Conservation (phyloP, 2,329 filamentous ascomycete genomes). For the Pleoardoris graminearum region DNA sequence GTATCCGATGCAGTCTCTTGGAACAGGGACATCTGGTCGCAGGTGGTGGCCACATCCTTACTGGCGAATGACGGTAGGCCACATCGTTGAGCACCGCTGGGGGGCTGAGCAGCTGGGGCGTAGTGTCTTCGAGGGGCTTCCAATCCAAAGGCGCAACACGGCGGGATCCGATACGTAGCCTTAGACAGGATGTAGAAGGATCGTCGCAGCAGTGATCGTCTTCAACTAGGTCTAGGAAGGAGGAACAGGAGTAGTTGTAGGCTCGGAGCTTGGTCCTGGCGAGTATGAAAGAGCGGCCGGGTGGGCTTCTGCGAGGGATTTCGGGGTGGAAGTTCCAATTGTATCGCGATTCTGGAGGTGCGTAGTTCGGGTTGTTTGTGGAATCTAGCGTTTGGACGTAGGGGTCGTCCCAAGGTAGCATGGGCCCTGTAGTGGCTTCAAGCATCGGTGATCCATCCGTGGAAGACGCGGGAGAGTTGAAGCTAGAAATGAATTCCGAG, state of each 20-base stretch:
- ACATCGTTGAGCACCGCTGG: constrained; percentile 17
- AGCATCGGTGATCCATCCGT: constrained; percentile 6
- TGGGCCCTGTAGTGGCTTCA: constrained; percentile 8
- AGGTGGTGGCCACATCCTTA: constrained; percentile 43
- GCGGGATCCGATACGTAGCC: constrained; percentile 57
- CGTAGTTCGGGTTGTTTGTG: constrained; percentile 45
- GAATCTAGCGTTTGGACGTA: constrained; percentile 31
- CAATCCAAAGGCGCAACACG: constrained; percentile 34
- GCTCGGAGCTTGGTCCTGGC: constrained; percentile 59
- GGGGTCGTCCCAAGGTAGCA: constrained; percentile 36
- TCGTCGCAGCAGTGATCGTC: constrained; percentile 47
- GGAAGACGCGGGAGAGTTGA: constrained; percentile 6
- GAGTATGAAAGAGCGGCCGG: constrained; percentile 53
- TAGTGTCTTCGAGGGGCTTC: constrained; percentile 7
- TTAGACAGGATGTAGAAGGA: constrained; percentile 46
- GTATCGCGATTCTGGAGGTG: constrained; percentile 41
- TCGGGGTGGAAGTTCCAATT: constrained; percentile 55
- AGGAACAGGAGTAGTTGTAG: constrained; percentile 58
- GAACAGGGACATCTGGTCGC: constrained; percentile 33
- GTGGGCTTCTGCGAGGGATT: constrained; percentile 50
- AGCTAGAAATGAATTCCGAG: constrained; percentile 51
- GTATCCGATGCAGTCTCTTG: constrained; percentile 33
- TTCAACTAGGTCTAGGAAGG: constrained; percentile 65
- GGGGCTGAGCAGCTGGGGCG: constrained; percentile 2
- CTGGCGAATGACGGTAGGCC: constrained; percentile 32